Conservation (phyloP, 2,329 filamentous ascomycete species). For the Didymellaceae sp. region DNA sequence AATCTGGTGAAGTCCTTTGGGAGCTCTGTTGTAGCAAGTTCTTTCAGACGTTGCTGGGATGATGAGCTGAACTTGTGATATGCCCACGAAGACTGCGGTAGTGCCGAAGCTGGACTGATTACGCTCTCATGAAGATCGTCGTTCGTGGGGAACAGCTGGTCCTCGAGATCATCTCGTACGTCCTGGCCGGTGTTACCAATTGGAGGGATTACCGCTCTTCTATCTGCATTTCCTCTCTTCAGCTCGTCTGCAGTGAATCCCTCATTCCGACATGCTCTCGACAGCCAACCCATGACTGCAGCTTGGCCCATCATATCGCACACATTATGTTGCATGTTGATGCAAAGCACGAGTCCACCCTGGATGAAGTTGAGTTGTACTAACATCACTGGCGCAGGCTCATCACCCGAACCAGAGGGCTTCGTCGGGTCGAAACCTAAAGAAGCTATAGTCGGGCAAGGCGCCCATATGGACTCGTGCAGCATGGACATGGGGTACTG, state of each 20-base stretch:
- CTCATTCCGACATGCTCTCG: constrained; percentile 57
- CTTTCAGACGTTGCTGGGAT: background rate
- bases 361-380: constrained; percentile 58
- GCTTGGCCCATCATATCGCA: constrained; percentile 62
- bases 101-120: background rate
- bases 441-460: constrained; percentile 49
- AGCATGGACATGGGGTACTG: constrained; percentile 58
- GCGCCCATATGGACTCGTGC: constrained; percentile 53
- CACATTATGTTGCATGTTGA: constrained; percentile 56
- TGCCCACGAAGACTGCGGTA: background rate
- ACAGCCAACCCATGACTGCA: constrained; percentile 55
- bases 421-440: constrained; percentile 20
- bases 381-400: constrained; percentile 50
- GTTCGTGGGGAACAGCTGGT: background rate
- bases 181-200: background rate
- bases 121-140: background rate
- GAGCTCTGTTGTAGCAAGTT: constrained; percentile 20
- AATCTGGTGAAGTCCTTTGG: constrained; percentile 35
- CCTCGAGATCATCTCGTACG: background rate
- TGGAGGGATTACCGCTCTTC: background rate
- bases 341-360: constrained; percentile 59
- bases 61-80: background rate
- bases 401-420: constrained; percentile 21
- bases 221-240: constrained; percentile 47
- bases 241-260: constrained; percentile 57